Percentiles rank a stretch among this genome's conserved stretches.
These are phyloP conservation scores for Tagetes erecta DNA, from an alignment of 129 eudicot species.

Conservation along the genomic window DNA sequence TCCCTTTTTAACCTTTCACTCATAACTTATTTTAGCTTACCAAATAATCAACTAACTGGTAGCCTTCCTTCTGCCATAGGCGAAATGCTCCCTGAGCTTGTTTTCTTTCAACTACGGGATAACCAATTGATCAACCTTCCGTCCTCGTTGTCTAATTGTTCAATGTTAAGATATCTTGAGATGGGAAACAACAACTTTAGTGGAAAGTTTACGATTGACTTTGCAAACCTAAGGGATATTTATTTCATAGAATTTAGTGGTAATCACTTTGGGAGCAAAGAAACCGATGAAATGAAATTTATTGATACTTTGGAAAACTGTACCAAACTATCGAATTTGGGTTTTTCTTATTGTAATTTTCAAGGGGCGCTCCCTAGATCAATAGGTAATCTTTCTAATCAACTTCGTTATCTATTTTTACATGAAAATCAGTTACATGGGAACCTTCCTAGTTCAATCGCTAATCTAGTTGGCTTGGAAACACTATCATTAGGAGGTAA, in stretches of 20 bases:
- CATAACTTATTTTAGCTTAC: neutral
- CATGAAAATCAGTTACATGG: slow-evolving; percentile 1
- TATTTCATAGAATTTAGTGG: neutral
- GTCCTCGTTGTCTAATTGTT: slow-evolving; percentile 4
- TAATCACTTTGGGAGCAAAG: slow-evolving; percentile 3
- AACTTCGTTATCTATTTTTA: neutral
- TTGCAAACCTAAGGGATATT: slow-evolving; percentile 4
- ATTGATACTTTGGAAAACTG: slow-evolving; percentile 12
- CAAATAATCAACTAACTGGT: slow-evolving; percentile 7
- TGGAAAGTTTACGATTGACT: slow-evolving; percentile 1
- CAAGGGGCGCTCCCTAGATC: neutral
- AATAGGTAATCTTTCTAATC: slow-evolving; percentile 20
- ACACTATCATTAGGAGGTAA: neutral
- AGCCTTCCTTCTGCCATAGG: slow-evolving; percentile 7
- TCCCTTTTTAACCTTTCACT: slow-evolving; percentile 15
- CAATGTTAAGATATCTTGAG: neutral
- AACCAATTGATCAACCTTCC: slow-evolving; percentile 16
- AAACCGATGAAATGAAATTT: slow-evolving; percentile 26
- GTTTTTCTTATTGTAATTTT: neutral
- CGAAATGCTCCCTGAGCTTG: neutral
- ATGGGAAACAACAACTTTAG: neutral
- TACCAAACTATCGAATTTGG: neutral
- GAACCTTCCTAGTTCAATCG: neutral
- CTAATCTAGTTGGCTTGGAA: slow-evolving; percentile 16
- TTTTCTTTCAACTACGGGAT: neutral